Conservation (phyloP, 495 filamentous ascomycete genomes). For the Penicillium cinerascens region DNA sequence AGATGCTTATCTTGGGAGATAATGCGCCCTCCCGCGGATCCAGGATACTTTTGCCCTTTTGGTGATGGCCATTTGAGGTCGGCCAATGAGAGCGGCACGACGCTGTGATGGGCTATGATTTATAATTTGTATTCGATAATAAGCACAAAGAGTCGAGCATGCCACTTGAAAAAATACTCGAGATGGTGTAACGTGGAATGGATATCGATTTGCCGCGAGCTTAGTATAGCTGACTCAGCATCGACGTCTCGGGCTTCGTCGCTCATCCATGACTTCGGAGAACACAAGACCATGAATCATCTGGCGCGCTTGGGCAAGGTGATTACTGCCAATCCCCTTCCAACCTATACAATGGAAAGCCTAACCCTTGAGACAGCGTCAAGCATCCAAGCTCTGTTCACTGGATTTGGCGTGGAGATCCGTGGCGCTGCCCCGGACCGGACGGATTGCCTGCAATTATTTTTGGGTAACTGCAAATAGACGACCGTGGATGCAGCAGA, state of each 20-base stretch:
- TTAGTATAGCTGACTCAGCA: background rate
- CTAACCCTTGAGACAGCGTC: background rate
- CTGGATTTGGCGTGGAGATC: background rate
- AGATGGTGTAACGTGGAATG: background rate
- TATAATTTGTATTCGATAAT: background rate
- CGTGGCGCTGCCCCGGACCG: background rate
- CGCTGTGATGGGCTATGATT: background rate
- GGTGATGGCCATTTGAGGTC: background rate
- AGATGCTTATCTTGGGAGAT: slow-evolving; percentile 4
- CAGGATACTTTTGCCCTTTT: slow-evolving; percentile 14
- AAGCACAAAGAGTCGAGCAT: background rate
- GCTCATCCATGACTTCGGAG: background rate
- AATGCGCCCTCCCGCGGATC: background rate
- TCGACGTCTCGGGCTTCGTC: background rate
- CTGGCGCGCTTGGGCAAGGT: slow-evolving; percentile 3
- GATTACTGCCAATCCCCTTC: background rate
- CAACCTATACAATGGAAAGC: background rate
- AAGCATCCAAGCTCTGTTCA: background rate
- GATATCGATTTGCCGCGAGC: background rate
- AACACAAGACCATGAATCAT: slow-evolving; percentile 1
- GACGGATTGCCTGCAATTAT: background rate
- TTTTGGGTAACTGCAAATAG: background rate
- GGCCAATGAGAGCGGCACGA: background rate
- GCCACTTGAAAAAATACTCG: background rate
- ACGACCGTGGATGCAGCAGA: background rate